Conservation (phyloP, 2,329 filamentous ascomycete species). For the Kalmusia sp. region DNA sequence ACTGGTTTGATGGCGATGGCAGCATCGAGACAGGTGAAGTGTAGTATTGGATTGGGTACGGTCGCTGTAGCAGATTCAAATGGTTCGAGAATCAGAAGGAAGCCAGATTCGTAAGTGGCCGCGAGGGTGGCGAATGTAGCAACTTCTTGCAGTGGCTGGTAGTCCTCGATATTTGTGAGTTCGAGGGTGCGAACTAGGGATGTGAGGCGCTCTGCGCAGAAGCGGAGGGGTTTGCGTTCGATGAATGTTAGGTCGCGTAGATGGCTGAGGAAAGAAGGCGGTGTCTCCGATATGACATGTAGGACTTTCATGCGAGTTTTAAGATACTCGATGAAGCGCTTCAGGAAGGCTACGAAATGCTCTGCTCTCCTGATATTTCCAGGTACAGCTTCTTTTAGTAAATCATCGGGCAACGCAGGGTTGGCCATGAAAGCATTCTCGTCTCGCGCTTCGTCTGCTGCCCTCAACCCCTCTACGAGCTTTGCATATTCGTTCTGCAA, state of each 20-base stretch:
- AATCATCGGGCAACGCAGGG: conserved; percentile 88
- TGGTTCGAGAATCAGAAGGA: conserved; percentile 94
- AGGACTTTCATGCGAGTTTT: conserved; percentile 98
- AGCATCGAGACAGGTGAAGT: conserved; percentile 95
- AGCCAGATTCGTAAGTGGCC: conserved; percentile 96
- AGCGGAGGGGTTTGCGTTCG: conserved; percentile 91
- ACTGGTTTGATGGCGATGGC: conserved; percentile 98
- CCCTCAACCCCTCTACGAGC: conserved; percentile 87
- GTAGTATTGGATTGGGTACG: conserved; percentile 94
- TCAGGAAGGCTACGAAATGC: conserved; percentile 93
- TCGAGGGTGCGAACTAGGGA: conserved; percentile 94
- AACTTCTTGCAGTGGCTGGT: conserved; percentile 94
- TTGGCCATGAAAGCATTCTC: conserved; percentile 98
- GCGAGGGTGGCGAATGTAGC: conserved; percentile 96
- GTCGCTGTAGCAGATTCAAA: conserved; percentile 95
- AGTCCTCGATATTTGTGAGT: conserved; percentile 97
- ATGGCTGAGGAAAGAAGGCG: conserved; percentile 90
- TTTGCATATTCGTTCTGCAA: conserved; percentile 95
- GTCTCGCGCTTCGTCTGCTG: conserved; percentile 85
- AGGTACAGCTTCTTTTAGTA: conserved; percentile 93
- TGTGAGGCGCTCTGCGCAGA: conserved; percentile 93
- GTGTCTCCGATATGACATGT: conserved; percentile 96
- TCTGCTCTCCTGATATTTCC: conserved; percentile 96
- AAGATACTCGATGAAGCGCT: conserved; percentile 96
- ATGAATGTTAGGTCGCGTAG: conserved; percentile 97